These are phyloP conservation scores for Posidonia oceanica DNA, from an alignment of 116 monocot genomes.

Conservation along the genomic window DNA sequence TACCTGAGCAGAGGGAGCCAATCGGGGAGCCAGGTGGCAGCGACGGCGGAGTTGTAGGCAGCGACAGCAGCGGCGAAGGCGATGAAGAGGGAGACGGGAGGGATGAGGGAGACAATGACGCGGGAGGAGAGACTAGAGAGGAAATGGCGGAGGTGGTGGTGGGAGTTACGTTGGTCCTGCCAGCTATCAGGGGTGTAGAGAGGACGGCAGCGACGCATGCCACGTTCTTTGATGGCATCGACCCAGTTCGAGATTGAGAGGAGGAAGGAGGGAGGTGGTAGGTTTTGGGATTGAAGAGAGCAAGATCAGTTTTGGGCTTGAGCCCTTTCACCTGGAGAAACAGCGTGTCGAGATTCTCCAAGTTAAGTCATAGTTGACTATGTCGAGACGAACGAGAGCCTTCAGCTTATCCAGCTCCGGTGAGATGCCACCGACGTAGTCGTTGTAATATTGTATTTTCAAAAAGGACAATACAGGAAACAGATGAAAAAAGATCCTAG, in stretches of 20 bases:
- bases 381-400: no score
- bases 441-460: no score
- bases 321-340: no score
- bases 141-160: constrained; percentile 72
- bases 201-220: constrained; percentile 26
- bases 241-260: constrained; percentile 57
- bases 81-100: constrained; percentile 54
- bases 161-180: constrained; percentile 72
- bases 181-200: constrained; percentile 61
- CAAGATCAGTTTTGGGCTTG: no score
- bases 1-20: constrained; percentile 32
- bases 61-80: constrained; percentile 53
- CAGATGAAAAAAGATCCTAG: no score
- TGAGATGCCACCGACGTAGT: no score
- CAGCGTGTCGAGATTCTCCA: no score
- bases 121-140: constrained; percentile 63
- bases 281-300: neutral
- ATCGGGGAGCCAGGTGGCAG: constrained; percentile 28
- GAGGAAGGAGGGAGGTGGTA: constrained; percentile 1
- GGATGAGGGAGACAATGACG: constrained; percentile 74
- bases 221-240: constrained; percentile 57
- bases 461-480: no score
- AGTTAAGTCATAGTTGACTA: no score
- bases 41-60: constrained; percentile 56
- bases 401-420: no score